Evolutionary conservation across 2,329 filamentous ascomycete species (phyloP).

Genomic region (Fusarium phyllophilum): DNA sequence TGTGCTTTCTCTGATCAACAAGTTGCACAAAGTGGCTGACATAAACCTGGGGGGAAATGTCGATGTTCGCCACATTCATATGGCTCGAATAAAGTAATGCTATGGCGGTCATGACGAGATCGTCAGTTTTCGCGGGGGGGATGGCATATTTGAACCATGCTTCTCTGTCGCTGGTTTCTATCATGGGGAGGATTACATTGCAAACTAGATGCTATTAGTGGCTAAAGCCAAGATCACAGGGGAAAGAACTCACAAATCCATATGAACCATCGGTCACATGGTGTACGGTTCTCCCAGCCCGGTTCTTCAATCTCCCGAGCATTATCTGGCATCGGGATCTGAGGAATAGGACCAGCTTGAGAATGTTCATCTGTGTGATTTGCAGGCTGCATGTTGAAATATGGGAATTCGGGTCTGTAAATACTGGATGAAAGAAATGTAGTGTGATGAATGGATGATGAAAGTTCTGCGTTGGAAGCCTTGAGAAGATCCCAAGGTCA

Average conservation of each 20-base stretch:
- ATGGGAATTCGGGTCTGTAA: too few relatives aligned
- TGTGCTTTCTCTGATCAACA: not conserved
- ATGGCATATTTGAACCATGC: conserved; percentile 37
- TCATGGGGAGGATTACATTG: conserved; percentile 36
- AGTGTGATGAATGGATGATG: not conserved
- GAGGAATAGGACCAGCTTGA: not conserved
- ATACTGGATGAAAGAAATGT: not conserved
- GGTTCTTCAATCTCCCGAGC: not conserved
- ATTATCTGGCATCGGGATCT: not conserved
- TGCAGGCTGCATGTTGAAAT: not conserved
- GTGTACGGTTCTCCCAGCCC: not conserved
- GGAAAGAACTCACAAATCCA: not conserved
- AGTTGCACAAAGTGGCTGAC: too few relatives aligned
- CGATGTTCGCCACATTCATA: too few relatives aligned
- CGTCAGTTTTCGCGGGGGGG: conserved; percentile 30
- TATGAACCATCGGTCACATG: not conserved
- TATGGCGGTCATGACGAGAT: conserved; percentile 42
- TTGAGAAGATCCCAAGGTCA: not conserved
- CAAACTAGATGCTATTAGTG: conserved; percentile 27
- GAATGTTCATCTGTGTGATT: not conserved
- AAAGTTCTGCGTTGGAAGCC: not conserved
- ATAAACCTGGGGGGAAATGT: too few relatives aligned
- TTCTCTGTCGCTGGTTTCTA: conserved; percentile 31
- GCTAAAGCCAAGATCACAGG: not conserved
- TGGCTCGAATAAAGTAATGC: not conserved